Conservation (phyloP, 78 protist species). For the Cavenderia fasciculata region DNA sequence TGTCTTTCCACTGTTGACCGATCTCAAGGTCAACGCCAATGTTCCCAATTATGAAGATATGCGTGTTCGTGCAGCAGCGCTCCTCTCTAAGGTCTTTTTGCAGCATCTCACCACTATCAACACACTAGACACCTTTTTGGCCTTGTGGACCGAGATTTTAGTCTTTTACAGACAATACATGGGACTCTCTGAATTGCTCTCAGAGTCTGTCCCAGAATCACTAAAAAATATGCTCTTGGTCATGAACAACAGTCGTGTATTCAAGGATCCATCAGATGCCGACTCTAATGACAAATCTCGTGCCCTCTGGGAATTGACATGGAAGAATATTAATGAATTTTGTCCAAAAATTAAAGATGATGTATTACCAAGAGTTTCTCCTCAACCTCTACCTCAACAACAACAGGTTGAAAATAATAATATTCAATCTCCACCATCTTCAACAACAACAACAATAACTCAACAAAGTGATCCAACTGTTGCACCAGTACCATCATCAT, state of each 20-base stretch:
- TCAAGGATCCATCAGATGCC: slow-evolving; percentile 40
- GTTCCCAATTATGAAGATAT: slow-evolving; percentile 65
- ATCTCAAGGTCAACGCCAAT: slow-evolving; percentile 10
- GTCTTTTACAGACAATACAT: slow-evolving; percentile 27
- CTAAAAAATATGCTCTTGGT: slow-evolving; percentile 88
- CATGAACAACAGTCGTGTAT: slow-evolving; percentile 77
- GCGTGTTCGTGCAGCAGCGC: slow-evolving; percentile 59
- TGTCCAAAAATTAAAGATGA: slow-evolving; percentile 72
- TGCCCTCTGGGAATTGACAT: slow-evolving; percentile 72
- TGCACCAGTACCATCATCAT: no score
- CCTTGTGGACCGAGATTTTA: slow-evolving; percentile 59
- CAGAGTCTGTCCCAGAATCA: slow-evolving; percentile 86
- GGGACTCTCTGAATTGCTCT: slow-evolving; percentile 63
- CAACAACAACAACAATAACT: no score
- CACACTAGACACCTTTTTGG: neutral
- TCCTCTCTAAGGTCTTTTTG: slow-evolving; percentile 72
- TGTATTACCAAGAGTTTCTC: slow-evolving; percentile 38
- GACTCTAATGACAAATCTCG: neutral
- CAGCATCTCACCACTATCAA: slow-evolving; percentile 62
- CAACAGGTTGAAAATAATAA: neutral
- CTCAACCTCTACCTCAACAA: slow-evolving; percentile 7
- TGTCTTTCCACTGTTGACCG: slow-evolving; percentile 53
- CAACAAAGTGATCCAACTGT: no score
- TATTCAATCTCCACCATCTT: no score
- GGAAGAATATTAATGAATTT: slow-evolving; percentile 29